phyloP scores from a whole-genome alignment of 2,329 filamentous ascomycete genomes.

The Dendryphion nanum region DNA sequence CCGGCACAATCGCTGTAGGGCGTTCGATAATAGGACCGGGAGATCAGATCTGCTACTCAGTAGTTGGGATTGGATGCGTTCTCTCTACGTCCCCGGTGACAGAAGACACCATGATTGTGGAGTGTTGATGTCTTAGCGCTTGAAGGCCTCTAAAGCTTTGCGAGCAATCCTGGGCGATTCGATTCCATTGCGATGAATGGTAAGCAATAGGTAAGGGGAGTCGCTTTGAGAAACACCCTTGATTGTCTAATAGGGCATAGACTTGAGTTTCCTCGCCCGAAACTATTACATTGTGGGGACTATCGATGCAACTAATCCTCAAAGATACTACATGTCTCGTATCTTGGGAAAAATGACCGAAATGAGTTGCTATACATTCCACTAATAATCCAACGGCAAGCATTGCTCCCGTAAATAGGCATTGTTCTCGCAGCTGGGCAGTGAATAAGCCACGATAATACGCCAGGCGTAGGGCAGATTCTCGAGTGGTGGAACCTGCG shows the following conservation, averaged over 20 bases:
- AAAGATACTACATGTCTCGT: not conserved
- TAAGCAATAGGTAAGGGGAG: conserved; percentile 43
- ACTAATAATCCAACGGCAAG: conserved; percentile 1
- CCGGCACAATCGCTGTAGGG: conserved; percentile 9
- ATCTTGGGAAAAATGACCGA: not conserved
- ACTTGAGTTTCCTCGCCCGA: conserved; percentile 40
- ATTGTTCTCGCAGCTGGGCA: not conserved
- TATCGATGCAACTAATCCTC: conserved; percentile 33
- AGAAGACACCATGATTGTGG: not conserved
- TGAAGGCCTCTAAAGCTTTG: not conserved
- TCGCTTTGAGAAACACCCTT: conserved; percentile 33
- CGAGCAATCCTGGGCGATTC: conserved; percentile 20
- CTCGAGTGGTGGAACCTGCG: not conserved
- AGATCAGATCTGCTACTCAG: conserved; percentile 16
- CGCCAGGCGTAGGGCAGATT: not conserved
- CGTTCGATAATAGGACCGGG: conserved; percentile 12
- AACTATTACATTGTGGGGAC: conserved; percentile 40
- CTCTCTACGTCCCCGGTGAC: not conserved
- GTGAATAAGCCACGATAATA: conserved; percentile 3
- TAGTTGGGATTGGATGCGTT: conserved; percentile 6
- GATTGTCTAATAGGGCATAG: conserved; percentile 4
- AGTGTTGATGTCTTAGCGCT: not conserved
- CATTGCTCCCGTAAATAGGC: conserved; percentile 1
- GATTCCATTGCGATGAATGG: conserved; percentile 42
- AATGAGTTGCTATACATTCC: not conserved